phyloP scores from a whole-genome alignment of 345 rosid species.

The Bruguiera gymnorhiza region DNA sequence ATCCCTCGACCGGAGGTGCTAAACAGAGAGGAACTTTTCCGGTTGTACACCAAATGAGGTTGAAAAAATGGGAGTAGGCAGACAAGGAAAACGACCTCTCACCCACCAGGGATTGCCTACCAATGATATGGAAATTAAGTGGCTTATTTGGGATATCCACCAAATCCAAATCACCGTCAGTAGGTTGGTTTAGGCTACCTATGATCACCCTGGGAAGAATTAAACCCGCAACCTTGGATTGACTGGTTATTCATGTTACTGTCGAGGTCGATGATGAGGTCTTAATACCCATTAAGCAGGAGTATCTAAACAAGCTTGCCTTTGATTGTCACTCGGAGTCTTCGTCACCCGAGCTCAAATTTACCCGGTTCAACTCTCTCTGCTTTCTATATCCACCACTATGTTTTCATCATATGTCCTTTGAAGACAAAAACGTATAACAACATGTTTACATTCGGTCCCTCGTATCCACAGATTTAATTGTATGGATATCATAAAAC shows the following conservation, averaged over 20 bases:
- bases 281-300: background rate
- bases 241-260: background rate
- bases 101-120: constrained; percentile 27
- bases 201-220: constrained; percentile 3
- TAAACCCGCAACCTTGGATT: too few relatives aligned
- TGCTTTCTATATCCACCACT: background rate
- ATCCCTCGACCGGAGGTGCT: too few relatives aligned
- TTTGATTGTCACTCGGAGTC: background rate
- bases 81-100: constrained; percentile 24
- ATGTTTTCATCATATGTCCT: background rate
- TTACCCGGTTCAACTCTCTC: background rate
- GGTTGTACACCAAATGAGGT: too few relatives aligned
- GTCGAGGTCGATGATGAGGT: background rate
- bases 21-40: too few relatives aligned
- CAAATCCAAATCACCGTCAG: background rate
- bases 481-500: constrained; percentile 10
- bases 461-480: background rate
- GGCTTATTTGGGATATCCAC: background rate
- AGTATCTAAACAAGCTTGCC: background rate
- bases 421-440: background rate
- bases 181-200: constrained; percentile 8
- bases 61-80: background rate
- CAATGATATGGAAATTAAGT: constrained; percentile 2
- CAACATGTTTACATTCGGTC: background rate
- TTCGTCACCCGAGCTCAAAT: background rate